Evolutionary conservation across 768 basidiomycete species (phyloP).

Genomic region (Boletellus ananas): DNA sequence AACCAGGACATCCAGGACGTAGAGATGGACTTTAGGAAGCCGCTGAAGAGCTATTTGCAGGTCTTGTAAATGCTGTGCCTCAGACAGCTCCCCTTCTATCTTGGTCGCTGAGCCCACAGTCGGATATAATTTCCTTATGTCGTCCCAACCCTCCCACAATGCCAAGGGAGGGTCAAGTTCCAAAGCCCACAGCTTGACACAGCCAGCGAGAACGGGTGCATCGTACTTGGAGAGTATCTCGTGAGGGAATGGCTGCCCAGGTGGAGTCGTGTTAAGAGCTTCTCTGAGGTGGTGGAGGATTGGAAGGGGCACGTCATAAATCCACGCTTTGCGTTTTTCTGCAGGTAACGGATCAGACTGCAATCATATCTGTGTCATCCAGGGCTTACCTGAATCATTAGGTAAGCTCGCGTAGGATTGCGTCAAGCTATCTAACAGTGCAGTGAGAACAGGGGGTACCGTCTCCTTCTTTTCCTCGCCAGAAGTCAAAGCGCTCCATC

Average conservation of each 20-base stretch:
- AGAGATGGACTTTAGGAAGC: conserved; percentile 74
- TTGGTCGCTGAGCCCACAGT: conserved; percentile 56
- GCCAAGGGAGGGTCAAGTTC: conserved; percentile 87
- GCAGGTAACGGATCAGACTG: conserved; percentile 5
- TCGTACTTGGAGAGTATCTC: conserved; percentile 74
- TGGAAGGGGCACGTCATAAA: conserved; percentile 87
- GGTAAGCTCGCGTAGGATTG: conserved; percentile 60
- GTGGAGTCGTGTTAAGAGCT: conserved; percentile 69
- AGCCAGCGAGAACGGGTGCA: conserved; percentile 79
- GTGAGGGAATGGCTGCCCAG: conserved; percentile 41
- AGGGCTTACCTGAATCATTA: conserved; percentile 56
- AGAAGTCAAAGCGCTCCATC: conserved; percentile 56
- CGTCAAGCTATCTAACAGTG: conserved; percentile 59
- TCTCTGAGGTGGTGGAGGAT: conserved; percentile 85
- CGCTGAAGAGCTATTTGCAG: conserved; percentile 60
- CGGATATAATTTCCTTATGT: conserved; percentile 84
- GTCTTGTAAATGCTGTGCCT: conserved; percentile 61
- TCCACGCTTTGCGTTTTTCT: conserved; percentile 91
- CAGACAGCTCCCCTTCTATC: conserved; percentile 47
- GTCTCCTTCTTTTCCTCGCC: conserved; percentile 58
- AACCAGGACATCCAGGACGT: conserved; percentile 74
- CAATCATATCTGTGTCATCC: not conserved
- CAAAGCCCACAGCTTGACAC: conserved; percentile 86
- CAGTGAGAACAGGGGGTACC: conserved; percentile 71
- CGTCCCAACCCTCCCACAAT: conserved; percentile 90